Conservation (phyloP, 352 stramenopile genomes). For the Pythium monospermum region DNA sequence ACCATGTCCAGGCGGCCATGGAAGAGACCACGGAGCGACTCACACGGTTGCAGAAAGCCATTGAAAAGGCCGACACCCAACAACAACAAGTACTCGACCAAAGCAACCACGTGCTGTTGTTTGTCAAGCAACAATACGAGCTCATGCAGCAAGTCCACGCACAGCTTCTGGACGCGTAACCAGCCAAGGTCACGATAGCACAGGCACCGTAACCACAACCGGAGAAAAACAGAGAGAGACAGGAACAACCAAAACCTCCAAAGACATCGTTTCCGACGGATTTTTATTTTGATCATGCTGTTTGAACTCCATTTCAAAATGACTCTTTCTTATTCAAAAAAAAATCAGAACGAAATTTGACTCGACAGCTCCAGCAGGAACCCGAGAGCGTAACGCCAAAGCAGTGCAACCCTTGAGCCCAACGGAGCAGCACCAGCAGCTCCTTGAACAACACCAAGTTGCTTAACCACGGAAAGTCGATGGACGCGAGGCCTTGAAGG, state of each 20-base stretch:
- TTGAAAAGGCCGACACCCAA: background rate
- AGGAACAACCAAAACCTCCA: too few relatives aligned
- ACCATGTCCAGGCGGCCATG: constrained; percentile 12
- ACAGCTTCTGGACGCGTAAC: background rate
- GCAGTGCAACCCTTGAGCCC: too few relatives aligned
- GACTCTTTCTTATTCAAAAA: too few relatives aligned
- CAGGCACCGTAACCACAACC: background rate
- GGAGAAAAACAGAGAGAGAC: background rate
- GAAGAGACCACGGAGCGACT: constrained; percentile 2
- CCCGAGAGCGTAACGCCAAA: too few relatives aligned
- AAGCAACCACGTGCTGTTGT: background rate
- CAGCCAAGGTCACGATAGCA: too few relatives aligned
- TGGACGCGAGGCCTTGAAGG: constrained; percentile 95
- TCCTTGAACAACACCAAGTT: constrained; percentile 3
- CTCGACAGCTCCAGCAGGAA: too few relatives aligned
- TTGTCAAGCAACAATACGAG: constrained; percentile 8
- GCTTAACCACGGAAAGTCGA: constrained; percentile 98
- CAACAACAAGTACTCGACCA: too few relatives aligned
- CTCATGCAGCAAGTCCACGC: background rate
- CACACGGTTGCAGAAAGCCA: background rate
- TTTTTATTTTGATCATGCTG: too few relatives aligned
- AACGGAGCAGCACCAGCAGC: too few relatives aligned
- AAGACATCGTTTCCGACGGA: too few relatives aligned
- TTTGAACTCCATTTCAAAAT: too few relatives aligned
- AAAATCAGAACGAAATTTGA: too few relatives aligned